Conservation (phyloP, 495 filamentous ascomycete species). For the Lasiosphaeria miniovina region DNA sequence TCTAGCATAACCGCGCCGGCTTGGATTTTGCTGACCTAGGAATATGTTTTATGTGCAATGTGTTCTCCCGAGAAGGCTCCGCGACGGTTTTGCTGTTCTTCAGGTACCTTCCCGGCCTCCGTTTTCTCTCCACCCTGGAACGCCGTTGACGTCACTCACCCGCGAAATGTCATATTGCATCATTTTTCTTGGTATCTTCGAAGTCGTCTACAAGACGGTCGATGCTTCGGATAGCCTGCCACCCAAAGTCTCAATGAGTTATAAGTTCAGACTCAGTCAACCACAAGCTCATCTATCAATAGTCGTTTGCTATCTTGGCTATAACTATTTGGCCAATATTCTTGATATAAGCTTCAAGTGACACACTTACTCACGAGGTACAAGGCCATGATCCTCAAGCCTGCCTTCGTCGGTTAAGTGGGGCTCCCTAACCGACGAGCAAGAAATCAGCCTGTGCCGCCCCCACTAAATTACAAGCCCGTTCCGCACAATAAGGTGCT, state of each 20-base stretch:
- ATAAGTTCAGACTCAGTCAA: too few relatives aligned
- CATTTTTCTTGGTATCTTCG: background rate
- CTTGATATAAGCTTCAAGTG: background rate
- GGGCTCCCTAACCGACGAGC: background rate
- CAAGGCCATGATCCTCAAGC: background rate
- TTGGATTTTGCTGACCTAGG: too few relatives aligned
- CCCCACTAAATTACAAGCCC: too few relatives aligned
- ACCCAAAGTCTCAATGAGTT: too few relatives aligned
- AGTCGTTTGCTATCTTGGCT: background rate
- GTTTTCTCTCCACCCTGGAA: background rate
- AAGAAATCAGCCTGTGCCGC: background rate
- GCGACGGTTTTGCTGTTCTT: background rate
- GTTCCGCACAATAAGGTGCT: too few relatives aligned
- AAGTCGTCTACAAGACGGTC: background rate
- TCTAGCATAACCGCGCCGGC: too few relatives aligned
- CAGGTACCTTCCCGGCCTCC: background rate
- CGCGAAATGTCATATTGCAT: background rate
- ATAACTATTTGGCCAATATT: background rate
- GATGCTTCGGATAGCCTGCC: too few relatives aligned
- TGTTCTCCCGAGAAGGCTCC: background rate
- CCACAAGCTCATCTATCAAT: too few relatives aligned
- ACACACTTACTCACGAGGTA: background rate
- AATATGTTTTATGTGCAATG: too few relatives aligned
- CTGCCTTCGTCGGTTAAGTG: background rate
- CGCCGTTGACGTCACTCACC: slow-evolving; percentile 20